Evolutionary conservation across 306 rosid species (phyloP).

Genomic region (Cajanus cajan): DNA sequence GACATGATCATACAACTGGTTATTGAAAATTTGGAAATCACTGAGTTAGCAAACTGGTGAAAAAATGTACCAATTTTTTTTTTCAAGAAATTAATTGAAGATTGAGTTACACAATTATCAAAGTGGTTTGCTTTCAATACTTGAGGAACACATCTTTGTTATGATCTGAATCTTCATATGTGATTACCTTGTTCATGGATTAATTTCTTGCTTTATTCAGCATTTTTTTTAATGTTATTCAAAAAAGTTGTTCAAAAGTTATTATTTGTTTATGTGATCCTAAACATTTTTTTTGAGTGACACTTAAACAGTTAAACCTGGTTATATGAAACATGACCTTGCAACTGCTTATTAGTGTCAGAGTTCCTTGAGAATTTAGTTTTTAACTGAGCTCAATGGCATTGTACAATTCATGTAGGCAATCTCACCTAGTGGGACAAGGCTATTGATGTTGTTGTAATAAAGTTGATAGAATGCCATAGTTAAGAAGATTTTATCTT

Average conservation of each 20-base stretch:
- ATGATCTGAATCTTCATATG: conserved; percentile 5
- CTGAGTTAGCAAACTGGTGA: neutral
- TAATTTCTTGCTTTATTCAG: conserved; percentile 11
- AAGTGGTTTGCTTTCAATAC: neutral
- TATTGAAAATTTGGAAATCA: conserved; percentile 17
- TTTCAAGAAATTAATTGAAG: neutral
- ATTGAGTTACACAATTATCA: neutral
- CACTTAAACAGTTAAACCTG: neutral
- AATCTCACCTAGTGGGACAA: neutral
- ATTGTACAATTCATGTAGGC: neutral
- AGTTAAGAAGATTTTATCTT: conserved; percentile 16
- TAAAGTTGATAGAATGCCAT: neutral
- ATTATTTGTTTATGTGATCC: neutral
- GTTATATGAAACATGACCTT: neutral
- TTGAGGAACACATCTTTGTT: neutral
- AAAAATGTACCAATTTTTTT: neutral
- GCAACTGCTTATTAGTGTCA: neutral
- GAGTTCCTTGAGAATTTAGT: neutral
- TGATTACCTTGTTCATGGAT: conserved; percentile 11
- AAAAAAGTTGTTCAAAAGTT: neutral
- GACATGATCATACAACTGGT: neutral
- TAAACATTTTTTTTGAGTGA: neutral
- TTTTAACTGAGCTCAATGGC: neutral
- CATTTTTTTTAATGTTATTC: neutral
- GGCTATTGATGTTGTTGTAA: neutral